Conservation (phyloP, 2,329 filamentous ascomycete genomes). For the Verticillium alfalfae region DNA sequence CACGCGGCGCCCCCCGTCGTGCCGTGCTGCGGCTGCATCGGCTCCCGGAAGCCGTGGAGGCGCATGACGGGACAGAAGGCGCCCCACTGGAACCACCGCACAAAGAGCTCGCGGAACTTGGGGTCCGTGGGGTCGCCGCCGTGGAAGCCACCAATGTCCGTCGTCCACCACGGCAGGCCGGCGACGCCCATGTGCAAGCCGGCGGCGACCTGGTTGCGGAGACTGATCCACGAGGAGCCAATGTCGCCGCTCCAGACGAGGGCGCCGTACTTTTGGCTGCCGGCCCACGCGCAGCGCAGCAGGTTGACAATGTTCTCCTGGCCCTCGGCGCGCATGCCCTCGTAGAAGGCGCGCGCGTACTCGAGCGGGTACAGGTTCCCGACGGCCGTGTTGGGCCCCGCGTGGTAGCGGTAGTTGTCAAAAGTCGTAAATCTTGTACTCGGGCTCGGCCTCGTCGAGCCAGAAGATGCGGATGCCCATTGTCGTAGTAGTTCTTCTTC, state of each 20-base stretch:
- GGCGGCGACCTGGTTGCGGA: conserved; percentile 55
- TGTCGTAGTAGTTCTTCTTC: conserved; percentile 55
- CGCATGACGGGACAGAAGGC: conserved; percentile 63
- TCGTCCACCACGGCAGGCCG: conserved; percentile 65
- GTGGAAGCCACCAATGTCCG: conserved; percentile 66
- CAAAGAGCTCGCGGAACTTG: conserved; percentile 56
- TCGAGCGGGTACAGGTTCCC: conserved; percentile 57
- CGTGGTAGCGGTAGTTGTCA: conserved; percentile 58
- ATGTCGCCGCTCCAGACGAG: conserved; percentile 66
- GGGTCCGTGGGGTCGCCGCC: conserved; percentile 52
- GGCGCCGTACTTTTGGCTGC: conserved; percentile 57
- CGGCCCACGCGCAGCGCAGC: conserved; percentile 42
- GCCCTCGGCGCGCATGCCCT: conserved; percentile 47
- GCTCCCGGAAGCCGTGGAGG: conserved; percentile 61
- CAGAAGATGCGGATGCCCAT: conserved; percentile 61
- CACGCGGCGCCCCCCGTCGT: conserved; percentile 18
- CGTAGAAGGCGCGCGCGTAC: conserved; percentile 55
- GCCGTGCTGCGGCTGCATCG: conserved; percentile 27
- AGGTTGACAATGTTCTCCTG: conserved; percentile 54
- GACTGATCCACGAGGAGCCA: conserved; percentile 54
- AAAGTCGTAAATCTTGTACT: conserved; percentile 63
- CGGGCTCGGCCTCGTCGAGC: conserved; percentile 65
- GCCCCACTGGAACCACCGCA: conserved; percentile 66
- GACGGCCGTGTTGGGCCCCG: conserved; percentile 28
- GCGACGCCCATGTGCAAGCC: conserved; percentile 62